Base-by-base conservation (phyloP, 2,329 filamentous ascomycete genomes). In the Aspergillus sp. region DNA sequence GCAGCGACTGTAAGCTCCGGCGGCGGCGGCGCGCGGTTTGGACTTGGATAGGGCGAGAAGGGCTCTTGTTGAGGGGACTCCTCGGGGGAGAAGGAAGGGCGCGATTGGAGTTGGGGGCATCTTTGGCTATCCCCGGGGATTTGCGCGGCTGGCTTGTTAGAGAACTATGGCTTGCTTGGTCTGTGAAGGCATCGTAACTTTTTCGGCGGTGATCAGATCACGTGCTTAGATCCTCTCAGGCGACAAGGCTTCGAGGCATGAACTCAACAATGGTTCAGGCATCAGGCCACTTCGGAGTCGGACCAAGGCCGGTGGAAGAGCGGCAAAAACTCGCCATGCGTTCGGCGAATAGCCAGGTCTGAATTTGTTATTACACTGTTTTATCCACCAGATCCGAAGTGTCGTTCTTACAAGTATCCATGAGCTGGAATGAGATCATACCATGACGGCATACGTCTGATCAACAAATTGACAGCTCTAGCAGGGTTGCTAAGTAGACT, bases 41-140 rank as follows among this genome's bases (percentile, higher is more conserved):
- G 62, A 59, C 61, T 47, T 54, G 64, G 62, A 60, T 47, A 70
- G 61, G 42, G 65, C 66, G 47, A 64, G 69, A 50, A 76, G 65
- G 44, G 65, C 65, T 44, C 63, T 63, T 18, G 66, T 50, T 55
- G 72, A 68, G 18, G 70, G 71, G 22, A 76, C 65, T 43, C 83
- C 80, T 60, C 85, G 81, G 4, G 87, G 87, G 41, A 90, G 81
- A n/a, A 90, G 81, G 69, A 89, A 89, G 47, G 82, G 82, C 30
- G 87, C 87, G 60, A 89, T 88, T 55, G 66, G 45, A 8, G 63
- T 5, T 13, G 26, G 30, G n/a, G 45, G 11, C 45, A 48, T 48
- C 34, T n/a, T 42, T 42, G n/a, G n/a, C 20, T 42, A 18, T 11
- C 18, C n/a, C 39, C 15, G 36, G 15, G 15, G 17, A 18, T n/a